Conservation (phyloP, 164 flowering plant genomes). For the Magnolia sinica region DNA sequence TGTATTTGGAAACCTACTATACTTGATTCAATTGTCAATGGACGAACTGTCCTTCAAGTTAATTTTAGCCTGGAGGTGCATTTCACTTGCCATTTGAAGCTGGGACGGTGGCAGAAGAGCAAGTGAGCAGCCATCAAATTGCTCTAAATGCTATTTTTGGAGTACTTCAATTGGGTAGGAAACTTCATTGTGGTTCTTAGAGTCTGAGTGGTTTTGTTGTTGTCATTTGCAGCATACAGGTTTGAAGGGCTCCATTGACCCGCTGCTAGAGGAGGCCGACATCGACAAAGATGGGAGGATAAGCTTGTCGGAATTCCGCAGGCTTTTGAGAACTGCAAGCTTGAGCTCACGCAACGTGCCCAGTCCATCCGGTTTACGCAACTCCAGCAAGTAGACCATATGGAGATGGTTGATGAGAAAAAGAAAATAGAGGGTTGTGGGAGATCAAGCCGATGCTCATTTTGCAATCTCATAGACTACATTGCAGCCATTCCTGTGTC, state of each 20-base stretch:
- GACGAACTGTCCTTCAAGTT: too few species aligned
- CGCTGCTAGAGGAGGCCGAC: slow-evolving; percentile 95
- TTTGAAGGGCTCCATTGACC: slow-evolving; percentile 80
- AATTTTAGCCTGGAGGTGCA: too few species aligned
- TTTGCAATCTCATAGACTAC: neutral
- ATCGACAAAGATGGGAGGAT: slow-evolving; percentile 93
- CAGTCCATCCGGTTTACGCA: slow-evolving; percentile 40
- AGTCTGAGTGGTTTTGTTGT: neutral
- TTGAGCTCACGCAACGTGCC: slow-evolving; percentile 52
- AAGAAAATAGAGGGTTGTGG: neutral
- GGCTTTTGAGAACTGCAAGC: slow-evolving; percentile 91
- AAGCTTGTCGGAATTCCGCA: slow-evolving; percentile 82
- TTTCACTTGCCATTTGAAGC: too few species aligned
- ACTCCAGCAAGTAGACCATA: slow-evolving; percentile 33
- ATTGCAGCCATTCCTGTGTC: neutral
- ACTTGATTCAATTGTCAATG: too few species aligned
- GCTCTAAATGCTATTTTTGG: too few species aligned
- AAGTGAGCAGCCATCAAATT: too few species aligned
- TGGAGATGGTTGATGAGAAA: neutral
- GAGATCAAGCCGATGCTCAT: neutral
- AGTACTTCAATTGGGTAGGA: too few species aligned
- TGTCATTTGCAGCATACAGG: slow-evolving; percentile 66
- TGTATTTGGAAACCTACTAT: too few species aligned
- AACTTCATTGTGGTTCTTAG: too few species aligned
- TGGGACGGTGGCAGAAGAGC: too few species aligned